phyloP scores from a whole-genome alignment of 371 early-diverging fungal species.

The Apophysomyces trapeziformis region DNA sequence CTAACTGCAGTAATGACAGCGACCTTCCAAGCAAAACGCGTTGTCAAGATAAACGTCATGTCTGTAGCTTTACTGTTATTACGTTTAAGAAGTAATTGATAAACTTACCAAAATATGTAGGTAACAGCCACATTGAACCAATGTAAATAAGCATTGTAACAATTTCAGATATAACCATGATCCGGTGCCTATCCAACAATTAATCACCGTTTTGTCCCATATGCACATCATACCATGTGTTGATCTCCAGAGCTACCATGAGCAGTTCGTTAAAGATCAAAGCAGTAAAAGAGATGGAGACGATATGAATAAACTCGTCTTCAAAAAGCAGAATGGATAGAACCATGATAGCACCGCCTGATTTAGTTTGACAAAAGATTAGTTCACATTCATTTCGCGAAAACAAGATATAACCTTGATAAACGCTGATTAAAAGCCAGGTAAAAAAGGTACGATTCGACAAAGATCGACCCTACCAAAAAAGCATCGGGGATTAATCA shows the following conservation, averaged over 20 bases:
- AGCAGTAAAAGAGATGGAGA: slow-evolving; percentile 96
- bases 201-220: background rate
- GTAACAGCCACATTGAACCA: slow-evolving; percentile 85
- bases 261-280: slow-evolving; percentile 97
- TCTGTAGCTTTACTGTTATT: slow-evolving; percentile 49
- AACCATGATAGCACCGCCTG: slow-evolving; percentile 95
- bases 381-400: background rate
- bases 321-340: slow-evolving; percentile 94
- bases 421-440: slow-evolving; percentile 95
- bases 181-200: slow-evolving; percentile 62
- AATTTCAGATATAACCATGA: slow-evolving; percentile 87
- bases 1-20: slow-evolving; percentile 88
- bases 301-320: slow-evolving; percentile 94
- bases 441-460: slow-evolving; percentile 93
- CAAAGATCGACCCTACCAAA: slow-evolving; percentile 80
- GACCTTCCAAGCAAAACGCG: slow-evolving; percentile 89
- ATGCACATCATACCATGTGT: slow-evolving; percentile 70
- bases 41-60: slow-evolving; percentile 82
- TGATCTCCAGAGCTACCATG: slow-evolving; percentile 97
- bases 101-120: slow-evolving; percentile 88
- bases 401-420: slow-evolving; percentile 74
- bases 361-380: background rate
- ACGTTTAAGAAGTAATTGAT: background rate
- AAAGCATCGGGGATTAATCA: background rate
- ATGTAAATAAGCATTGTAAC: slow-evolving; percentile 84